phyloP scores from a whole-genome alignment of 148 eudicot genomes.

The Spergularia marina region DNA sequence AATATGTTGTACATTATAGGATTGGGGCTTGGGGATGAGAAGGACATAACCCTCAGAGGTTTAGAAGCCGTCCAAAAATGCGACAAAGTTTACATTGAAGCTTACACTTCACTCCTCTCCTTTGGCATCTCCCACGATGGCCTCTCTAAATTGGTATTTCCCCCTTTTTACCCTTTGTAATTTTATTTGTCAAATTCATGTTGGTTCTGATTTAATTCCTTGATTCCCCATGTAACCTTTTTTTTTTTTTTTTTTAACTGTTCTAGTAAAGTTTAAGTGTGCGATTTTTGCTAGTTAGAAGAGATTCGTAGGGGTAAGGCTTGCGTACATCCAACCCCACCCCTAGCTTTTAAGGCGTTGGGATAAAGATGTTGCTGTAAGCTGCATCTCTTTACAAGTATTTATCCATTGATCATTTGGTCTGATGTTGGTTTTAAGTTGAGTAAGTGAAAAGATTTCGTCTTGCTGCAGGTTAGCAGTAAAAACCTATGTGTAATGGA shows the following conservation, averaged over 20 bases:
- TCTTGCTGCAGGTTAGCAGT: background rate
- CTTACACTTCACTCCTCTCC: slow-evolving; percentile 91
- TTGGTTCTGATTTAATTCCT: background rate
- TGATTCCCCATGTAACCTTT: background rate
- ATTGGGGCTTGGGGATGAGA: slow-evolving; percentile 83
- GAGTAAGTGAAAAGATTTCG: background rate
- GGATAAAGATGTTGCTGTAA: too few species aligned
- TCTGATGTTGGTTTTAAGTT: background rate
- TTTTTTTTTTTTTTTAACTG: background rate
- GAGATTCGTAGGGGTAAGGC: too few species aligned
- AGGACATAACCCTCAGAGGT: slow-evolving; percentile 81
- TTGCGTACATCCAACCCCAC: too few species aligned
- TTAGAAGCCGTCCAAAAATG: slow-evolving; percentile 73
- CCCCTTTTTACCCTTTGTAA: background rate
- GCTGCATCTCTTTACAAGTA: too few species aligned
- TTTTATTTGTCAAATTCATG: background rate
- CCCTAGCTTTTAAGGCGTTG: too few species aligned
- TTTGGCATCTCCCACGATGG: slow-evolving; percentile 75
- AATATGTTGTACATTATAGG: slow-evolving; percentile 72
- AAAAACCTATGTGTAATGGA: background rate
- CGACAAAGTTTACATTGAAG: slow-evolving; percentile 68
- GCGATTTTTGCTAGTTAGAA: too few species aligned
- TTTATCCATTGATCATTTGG: too few species aligned
- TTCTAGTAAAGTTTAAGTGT: background rate
- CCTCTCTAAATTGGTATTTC: slow-evolving; percentile 54